Conservation (phyloP, 2,329 filamentous ascomycete species). For the Fusarium sp. region DNA sequence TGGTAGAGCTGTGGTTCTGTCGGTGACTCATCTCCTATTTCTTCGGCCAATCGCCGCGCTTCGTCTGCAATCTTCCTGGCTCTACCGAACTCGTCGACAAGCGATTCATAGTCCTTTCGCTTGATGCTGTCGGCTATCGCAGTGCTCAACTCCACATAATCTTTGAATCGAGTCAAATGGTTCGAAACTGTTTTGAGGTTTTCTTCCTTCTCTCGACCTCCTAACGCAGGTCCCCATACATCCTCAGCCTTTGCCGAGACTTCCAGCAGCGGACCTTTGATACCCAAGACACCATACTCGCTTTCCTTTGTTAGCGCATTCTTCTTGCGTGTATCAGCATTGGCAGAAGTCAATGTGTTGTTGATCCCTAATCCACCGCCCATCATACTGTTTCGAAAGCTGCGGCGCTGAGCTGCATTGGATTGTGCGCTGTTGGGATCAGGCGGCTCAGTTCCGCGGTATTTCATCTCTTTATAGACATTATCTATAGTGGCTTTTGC, state of each 20-base stretch:
- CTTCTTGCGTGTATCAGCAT: constrained; percentile 78
- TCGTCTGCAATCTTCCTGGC: constrained; percentile 88
- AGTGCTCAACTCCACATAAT: constrained; percentile 85
- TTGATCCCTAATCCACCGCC: constrained; percentile 56
- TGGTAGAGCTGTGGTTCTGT: constrained; percentile 87
- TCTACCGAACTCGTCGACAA: constrained; percentile 88
- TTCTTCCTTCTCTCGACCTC: constrained; percentile 92
- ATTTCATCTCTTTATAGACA: constrained; percentile 98
- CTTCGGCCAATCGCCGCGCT: constrained; percentile 77
- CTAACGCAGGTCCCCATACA: constrained; percentile 95
- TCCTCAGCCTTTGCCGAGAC: constrained; percentile 96
- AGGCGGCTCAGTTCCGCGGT: constrained; percentile 70
- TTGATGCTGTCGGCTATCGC: constrained; percentile 88
- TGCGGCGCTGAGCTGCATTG: constrained; percentile 77
- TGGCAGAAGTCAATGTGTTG: constrained; percentile 57
- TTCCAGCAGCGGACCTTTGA: constrained; percentile 89
- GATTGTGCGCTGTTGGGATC: constrained; percentile 68
- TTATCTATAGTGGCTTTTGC: constrained; percentile 99
- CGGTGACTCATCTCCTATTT: constrained; percentile 69
- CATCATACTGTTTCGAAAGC: constrained; percentile 70
- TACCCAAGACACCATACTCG: constrained; percentile 89
- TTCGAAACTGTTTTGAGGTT: constrained; percentile 83
- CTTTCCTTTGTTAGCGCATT: constrained; percentile 94
- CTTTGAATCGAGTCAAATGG: constrained; percentile 83
- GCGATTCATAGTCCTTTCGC: constrained; percentile 88